Evolutionary conservation across 352 stramenopile species (phyloP), one percentile per base, ranked within the genome.

Genomic region (Globisporangium acanthophoron): DNA sequence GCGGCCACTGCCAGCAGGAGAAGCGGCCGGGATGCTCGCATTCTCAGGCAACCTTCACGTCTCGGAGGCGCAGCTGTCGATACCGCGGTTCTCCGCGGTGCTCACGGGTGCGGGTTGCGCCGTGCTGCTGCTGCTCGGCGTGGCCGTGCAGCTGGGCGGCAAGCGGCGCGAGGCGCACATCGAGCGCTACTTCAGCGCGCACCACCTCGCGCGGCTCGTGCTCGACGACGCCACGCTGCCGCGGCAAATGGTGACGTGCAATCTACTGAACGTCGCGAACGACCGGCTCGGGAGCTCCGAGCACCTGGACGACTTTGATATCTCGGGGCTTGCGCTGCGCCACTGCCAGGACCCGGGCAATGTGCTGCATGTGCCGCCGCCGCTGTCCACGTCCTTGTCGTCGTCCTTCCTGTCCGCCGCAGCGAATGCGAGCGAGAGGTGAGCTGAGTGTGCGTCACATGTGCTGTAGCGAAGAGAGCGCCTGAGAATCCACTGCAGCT

Each of bases 221-320:
- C 58, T 82, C 21, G 62, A 73, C 16, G 71, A 78, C 24, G 54
- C 65, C 27, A 50, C 31, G 11, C 70, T 84, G 60, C 74, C 73
- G 24, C 65, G 67, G 16, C 66, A 63, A 21, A 35, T 83, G 31
- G 52, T 86, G n/a, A 73, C 76, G 51, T 76, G 72, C 44, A 65
- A 81, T 44, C 53, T 86, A n/a, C 59, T 86, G 5, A 72, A 74
- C 9, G 54, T 86, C 16, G 76, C 65, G 31, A 75, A 71, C 49
- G 75, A 78, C 27, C 74, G 76, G 11, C 54, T 86, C 15, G 66
- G 74, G 31, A 81, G 67, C 64, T 84, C 76, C 11, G 73, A 84
- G 67, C 56, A 80, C 47, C 64, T 86, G 6, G 67, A 78, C 54
- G 69, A 80, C 53, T 86, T 86, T 37, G 76, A 86, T 65, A 77